Base-by-base conservation (phyloP, 345 rosid genomes). In the Eucalyptus decipiens region DNA sequence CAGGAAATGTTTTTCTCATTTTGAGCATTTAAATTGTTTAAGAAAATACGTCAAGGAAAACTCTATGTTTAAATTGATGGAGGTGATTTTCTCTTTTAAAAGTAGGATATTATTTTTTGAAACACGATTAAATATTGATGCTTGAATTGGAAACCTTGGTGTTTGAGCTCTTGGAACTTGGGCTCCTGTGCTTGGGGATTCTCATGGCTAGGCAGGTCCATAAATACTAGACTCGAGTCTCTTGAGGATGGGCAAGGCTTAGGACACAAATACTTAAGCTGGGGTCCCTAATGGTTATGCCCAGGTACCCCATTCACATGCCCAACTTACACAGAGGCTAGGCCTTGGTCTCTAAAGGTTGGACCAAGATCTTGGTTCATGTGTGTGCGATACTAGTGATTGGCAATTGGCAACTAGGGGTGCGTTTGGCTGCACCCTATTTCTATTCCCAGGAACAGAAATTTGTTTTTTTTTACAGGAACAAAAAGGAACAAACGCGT, bases 271-370 rank as follows among this genome's bases (percentile, higher is more conserved):
- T 24, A 10, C 30, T 10, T 0, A 4, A 2, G 62, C 3, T 4
- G 6, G 6, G 30, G 12, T 9, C 6, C 30, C 14, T 56, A 0
- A 4, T 24, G 14, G 0, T 24, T 56, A 9, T 56, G 13, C 30
- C 3, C 0, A 56, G 2, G 62, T 24, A 56, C 30, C 30, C 3
- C 0, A 0, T 56, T 56, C 30, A 9, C 1, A 0, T 56, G 62
- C 62, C 30, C 13, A 56, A 56, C 62, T 24, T 24, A 56, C 62
- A 23, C 0, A 5, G 28, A 56, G 1, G 13, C 26, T 21, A 23
- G 62, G 30, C 13, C 30, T 56, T 23, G 62, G 30, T 24, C 30
- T 23, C 62, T 24, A 9, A 56, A 56, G 62, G 62, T 56, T 24
- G 30, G 62, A 56, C 28, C 30, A 56, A 23, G 30, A 23, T 10